Conservation (phyloP, 2,329 filamentous ascomycete genomes). For the Aspergillus viridinutans region DNA sequence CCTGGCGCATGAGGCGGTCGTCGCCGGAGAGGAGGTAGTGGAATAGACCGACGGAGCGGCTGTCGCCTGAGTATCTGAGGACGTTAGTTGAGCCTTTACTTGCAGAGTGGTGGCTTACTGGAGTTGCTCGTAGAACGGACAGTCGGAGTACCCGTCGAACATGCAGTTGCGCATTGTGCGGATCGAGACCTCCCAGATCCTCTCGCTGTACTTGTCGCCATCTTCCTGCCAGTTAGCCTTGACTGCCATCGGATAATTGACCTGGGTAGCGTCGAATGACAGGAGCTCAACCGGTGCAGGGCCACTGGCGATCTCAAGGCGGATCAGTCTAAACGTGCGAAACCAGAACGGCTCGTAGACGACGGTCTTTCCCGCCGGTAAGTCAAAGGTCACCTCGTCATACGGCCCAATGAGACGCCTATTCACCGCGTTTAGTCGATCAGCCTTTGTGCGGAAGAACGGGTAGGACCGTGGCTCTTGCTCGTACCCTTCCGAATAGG, state of each 20-base stretch:
- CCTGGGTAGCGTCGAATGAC: conserved; percentile 26
- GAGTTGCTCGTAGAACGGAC: conserved; percentile 35
- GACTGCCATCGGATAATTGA: conserved; percentile 36
- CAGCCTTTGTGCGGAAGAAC: conserved; percentile 37
- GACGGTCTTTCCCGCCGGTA: conserved; percentile 6
- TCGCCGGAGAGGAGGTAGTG: conserved; percentile 32
- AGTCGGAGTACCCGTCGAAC: conserved; percentile 34
- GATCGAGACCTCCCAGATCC: conserved; percentile 30
- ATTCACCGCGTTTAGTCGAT: conserved; percentile 31
- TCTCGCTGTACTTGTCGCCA: conserved; percentile 7
- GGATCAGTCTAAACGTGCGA: conserved; percentile 36
- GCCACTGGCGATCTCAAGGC: conserved; percentile 26
- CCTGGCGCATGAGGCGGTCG: conserved; percentile 29
- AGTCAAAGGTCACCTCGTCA: conserved; percentile 30
- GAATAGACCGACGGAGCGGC: conserved; percentile 24
- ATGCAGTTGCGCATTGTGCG: conserved; percentile 34
- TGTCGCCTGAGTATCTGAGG: conserved; percentile 23
- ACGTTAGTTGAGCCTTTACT: background rate
- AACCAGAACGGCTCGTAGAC: conserved; percentile 42
- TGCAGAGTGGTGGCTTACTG: conserved; percentile 20
- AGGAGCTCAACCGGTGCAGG: conserved; percentile 19
- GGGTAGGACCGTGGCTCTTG: conserved; percentile 33
- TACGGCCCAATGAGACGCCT: conserved; percentile 36
- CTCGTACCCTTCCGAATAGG: conserved; percentile 34
- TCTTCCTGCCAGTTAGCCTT: conserved; percentile 23